phyloP scores from a whole-genome alignment of 192 early-diverging fungal species.

The Diversispora epigaea region DNA sequence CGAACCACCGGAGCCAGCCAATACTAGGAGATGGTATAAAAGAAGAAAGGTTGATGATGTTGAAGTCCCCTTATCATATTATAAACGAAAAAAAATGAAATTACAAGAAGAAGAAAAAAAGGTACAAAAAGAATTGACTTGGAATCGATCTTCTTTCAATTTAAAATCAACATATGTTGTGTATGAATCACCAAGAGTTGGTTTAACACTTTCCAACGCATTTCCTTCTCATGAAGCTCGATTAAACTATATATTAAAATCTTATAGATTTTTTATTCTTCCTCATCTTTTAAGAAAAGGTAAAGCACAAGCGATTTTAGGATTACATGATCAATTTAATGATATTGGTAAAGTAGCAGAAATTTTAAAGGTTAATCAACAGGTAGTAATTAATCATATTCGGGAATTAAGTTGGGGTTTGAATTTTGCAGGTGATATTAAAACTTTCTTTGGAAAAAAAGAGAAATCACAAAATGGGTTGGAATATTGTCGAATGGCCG shows the following conservation, averaged over 20 bases:
- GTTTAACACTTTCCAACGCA: slow-evolving; percentile 18
- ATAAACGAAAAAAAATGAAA: background rate
- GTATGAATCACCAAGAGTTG: slow-evolving; percentile 24
- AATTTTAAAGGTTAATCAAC: background rate
- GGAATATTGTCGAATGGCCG: slow-evolving; percentile 26
- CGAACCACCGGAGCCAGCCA: background rate
- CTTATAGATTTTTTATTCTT: slow-evolving; percentile 26
- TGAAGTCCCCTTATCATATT: background rate
- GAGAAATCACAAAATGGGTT: slow-evolving; percentile 7
- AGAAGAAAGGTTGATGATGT: background rate
- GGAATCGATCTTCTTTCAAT: background rate
- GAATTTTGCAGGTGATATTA: slow-evolving; percentile 5
- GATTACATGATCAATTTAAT: slow-evolving; percentile 20
- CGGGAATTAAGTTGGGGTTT: background rate
- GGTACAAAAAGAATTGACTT: background rate
- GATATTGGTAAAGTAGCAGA: slow-evolving; percentile 22
- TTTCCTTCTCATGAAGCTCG: background rate
- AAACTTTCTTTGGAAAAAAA: slow-evolving; percentile 24
- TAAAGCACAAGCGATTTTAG: slow-evolving; percentile 2
- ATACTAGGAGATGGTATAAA: background rate
- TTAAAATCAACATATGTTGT: background rate
- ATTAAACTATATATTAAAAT: slow-evolving; percentile 16
- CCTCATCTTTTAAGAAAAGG: slow-evolving; percentile 30
- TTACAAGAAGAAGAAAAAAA: background rate
- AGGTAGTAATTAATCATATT: background rate